phyloP scores from a whole-genome alignment of 768 basidiomycete genomes.

The Trametes meyenii region DNA sequence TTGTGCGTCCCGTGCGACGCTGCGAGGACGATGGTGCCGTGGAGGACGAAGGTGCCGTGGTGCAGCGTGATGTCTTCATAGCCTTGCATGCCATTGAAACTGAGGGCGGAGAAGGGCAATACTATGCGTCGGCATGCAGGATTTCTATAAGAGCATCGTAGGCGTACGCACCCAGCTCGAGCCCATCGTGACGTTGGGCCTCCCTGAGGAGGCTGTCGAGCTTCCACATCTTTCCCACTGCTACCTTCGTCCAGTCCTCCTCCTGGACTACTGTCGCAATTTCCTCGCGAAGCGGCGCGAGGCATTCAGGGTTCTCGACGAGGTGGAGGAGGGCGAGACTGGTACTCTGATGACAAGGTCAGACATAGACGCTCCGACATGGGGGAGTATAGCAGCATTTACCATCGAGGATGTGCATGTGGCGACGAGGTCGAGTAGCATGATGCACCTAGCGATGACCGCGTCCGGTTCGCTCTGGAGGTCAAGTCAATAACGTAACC shows the following conservation, averaged over 20 bases:
- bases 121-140: too few species aligned
- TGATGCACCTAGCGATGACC: slow-evolving; percentile 35
- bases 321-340: slow-evolving; percentile 33
- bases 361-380: not conserved
- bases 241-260: slow-evolving; percentile 33
- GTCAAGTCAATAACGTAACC: too few species aligned
- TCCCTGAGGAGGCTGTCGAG: slow-evolving; percentile 41
- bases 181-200: slow-evolving; percentile 29
- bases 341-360: slow-evolving; percentile 26
- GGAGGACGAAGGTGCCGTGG: slow-evolving; percentile 36
- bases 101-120: not conserved
- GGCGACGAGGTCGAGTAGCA: slow-evolving; percentile 37
- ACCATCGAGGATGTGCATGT: slow-evolving; percentile 38
- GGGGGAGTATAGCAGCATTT: not conserved
- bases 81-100: slow-evolving; percentile 35
- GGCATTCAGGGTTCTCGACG: slow-evolving; percentile 32
- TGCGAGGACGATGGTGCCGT: slow-evolving; percentile 24
- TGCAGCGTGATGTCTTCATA: slow-evolving; percentile 37
- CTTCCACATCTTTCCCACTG: slow-evolving; percentile 36
- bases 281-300: slow-evolving; percentile 35
- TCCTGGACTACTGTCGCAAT: slow-evolving; percentile 27
- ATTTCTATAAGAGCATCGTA: too few species aligned
- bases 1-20: slow-evolving; percentile 26
- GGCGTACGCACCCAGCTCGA: slow-evolving; percentile 28
- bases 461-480: slow-evolving; percentile 30